A percentile compares a stretch with the other conserved stretches of the same genome.
Conservation (phyloP, 495 filamentous ascomycete species). For the Rostrohypoxylon terebratum region DNA sequence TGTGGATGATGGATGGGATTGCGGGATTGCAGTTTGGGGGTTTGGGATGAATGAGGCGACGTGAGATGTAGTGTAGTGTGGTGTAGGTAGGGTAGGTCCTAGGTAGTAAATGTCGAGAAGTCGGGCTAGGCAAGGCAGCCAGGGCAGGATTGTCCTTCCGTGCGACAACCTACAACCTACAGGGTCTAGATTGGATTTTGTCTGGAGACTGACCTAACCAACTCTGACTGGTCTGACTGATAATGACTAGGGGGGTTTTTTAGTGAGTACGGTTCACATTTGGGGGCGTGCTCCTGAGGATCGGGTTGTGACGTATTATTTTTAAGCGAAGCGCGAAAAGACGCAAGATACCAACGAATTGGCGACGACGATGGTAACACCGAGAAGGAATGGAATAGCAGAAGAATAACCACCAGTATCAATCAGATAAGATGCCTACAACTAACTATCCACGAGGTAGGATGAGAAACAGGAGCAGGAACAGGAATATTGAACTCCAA, state of each 20-base stretch:
- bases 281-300: neutral
- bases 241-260: neutral
- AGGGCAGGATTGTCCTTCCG: slow-evolving; percentile 36
- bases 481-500: too few relatives aligned
- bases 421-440: neutral
- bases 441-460: neutral
- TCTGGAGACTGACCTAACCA: neutral
- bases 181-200: slow-evolving; percentile 35
- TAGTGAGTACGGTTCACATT: neutral
- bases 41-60: slow-evolving; percentile 35
- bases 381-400: neutral
- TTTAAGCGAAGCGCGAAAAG: slow-evolving; percentile 12
- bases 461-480: slow-evolving; percentile 1
- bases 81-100: too few relatives aligned
- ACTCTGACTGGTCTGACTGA: slow-evolving; percentile 3
- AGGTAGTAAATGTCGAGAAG: slow-evolving; percentile 30
- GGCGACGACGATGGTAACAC: neutral
- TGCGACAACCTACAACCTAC: slow-evolving; percentile 26
- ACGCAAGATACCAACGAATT: slow-evolving; percentile 2
- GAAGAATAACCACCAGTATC: neutral
- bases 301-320: slow-evolving; percentile 15
- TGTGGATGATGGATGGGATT: slow-evolving; percentile 22
- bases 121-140: slow-evolving; percentile 42
- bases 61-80: slow-evolving; percentile 33
- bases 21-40: slow-evolving; percentile 19